These are phyloP conservation scores for Retiboletus fuscus DNA, from an alignment of 1,284 basidiomycete species.

Conservation along the genomic window DNA sequence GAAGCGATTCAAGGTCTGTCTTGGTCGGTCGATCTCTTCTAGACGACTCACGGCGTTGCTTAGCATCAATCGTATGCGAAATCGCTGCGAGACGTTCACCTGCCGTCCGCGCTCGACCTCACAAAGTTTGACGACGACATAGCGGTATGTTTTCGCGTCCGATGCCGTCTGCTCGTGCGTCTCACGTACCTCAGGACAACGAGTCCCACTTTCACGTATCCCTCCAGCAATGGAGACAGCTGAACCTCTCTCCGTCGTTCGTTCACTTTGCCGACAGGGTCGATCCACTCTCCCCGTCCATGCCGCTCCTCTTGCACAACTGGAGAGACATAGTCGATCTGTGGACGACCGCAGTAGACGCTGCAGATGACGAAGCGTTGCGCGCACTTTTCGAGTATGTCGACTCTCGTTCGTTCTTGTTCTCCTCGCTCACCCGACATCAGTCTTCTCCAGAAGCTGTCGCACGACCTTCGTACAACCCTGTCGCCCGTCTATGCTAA, in stretches of 20 bases:
- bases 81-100: slow-evolving; percentile 75
- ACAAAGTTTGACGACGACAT: slow-evolving; percentile 71
- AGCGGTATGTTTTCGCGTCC: slow-evolving; percentile 53
- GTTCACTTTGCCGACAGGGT: slow-evolving; percentile 74
- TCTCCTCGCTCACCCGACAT: slow-evolving; percentile 31
- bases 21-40: not conserved
- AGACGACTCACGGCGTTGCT: not conserved
- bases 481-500: slow-evolving; percentile 68
- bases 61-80: slow-evolving; percentile 81
- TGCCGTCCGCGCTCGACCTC: slow-evolving; percentile 72
- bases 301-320: slow-evolving; percentile 86
- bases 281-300: slow-evolving; percentile 74
- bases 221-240: slow-evolving; percentile 78
- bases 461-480: slow-evolving; percentile 80
- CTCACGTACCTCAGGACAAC: slow-evolving; percentile 64
- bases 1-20: slow-evolving; percentile 60
- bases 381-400: slow-evolving; percentile 78
- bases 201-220: slow-evolving; percentile 79
- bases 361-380: slow-evolving; percentile 75
- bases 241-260: slow-evolving; percentile 85
- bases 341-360: slow-evolving; percentile 68
- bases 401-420: not conserved
- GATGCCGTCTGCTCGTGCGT: not conserved
- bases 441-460: slow-evolving; percentile 80
- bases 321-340: slow-evolving; percentile 73